Base-by-base conservation (phyloP, 1,284 basidiomycete species). In the Apiotrichum gracile region DNA sequence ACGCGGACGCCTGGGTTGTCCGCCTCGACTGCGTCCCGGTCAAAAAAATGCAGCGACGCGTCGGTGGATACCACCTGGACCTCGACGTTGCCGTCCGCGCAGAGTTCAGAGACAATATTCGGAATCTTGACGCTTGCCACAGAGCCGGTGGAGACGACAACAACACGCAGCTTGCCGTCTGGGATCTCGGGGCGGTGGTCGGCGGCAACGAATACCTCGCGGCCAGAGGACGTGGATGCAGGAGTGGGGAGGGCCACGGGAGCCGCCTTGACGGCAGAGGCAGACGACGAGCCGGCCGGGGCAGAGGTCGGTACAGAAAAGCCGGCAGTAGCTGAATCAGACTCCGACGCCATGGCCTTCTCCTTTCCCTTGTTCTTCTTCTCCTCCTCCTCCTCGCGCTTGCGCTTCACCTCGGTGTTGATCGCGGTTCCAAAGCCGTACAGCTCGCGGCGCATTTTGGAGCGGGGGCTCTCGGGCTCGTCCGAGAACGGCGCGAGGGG, bases 101-200 rank as follows among this genome's bases (percentile, higher is more conserved):
- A 31, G 12, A 59, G 54, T 6, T 35, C 84, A 27, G 82, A 75
- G 4, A 91, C 88, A 49, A 98, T 97, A 35, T 94, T 78, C 1
- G 92, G 91, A 1, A 87, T 84, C 69, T 97, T 97, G 66, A 98
- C 82, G 49, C 89, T 90, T 0, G 94, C 94, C 1, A 98, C 94
- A 63, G 90, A 94, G 13, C 94, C 93, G 0, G 91, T 90, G 0
- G 87, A 84, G 47, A 94, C 85, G 38, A 98, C 77, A 7, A 97
- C 77, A 35, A 97, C 82, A 68, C 97, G 78, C 41, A 77, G 66
- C 40, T 69, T 62, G 19, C 72, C 73, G 57, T 73, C 69, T 2
- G 56, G 48, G 13, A 26, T 22, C 13, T 49, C 50, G 3, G 68
- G 68, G n/a, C 61, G 50, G 45, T 72, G 45, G 19, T 67, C 56